Conservation (phyloP, 257 asterid genomes). For the Buddleja alternifolia region DNA sequence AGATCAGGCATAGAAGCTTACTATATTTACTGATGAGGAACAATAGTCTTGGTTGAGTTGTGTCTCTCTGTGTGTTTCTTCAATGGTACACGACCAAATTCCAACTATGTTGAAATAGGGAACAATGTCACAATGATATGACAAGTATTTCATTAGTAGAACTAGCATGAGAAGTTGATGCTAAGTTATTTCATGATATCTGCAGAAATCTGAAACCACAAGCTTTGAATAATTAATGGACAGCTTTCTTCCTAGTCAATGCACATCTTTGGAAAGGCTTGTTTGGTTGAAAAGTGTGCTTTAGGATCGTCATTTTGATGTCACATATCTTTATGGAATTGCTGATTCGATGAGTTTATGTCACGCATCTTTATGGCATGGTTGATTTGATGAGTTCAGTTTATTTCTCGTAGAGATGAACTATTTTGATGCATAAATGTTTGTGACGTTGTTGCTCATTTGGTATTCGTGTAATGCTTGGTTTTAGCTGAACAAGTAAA, state of each 20-base stretch:
- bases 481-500: slow-evolving; percentile 12
- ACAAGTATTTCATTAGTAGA: neutral
- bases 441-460: neutral
- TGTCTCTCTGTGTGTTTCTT: neutral
- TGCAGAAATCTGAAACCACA: neutral
- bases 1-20: neutral
- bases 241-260: neutral
- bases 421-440: neutral
- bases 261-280: neutral
- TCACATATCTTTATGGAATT: neutral
- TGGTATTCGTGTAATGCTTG: neutral
- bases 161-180: neutral
- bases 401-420: slow-evolving; percentile 14
- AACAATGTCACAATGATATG: neutral
- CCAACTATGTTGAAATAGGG: slow-evolving; percentile 3
- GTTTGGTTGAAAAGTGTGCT: neutral
- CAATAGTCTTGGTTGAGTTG: slow-evolving; percentile 6
- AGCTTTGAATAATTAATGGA: neutral
- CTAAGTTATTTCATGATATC: neutral
- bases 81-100: neutral
- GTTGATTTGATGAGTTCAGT: neutral
- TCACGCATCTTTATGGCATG: neutral
- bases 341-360: neutral
- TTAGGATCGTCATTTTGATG: neutral
- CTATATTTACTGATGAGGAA: neutral